Conservation (phyloP, 1,284 basidiomycete genomes). For the Sphaerobolus stellatus region DNA sequence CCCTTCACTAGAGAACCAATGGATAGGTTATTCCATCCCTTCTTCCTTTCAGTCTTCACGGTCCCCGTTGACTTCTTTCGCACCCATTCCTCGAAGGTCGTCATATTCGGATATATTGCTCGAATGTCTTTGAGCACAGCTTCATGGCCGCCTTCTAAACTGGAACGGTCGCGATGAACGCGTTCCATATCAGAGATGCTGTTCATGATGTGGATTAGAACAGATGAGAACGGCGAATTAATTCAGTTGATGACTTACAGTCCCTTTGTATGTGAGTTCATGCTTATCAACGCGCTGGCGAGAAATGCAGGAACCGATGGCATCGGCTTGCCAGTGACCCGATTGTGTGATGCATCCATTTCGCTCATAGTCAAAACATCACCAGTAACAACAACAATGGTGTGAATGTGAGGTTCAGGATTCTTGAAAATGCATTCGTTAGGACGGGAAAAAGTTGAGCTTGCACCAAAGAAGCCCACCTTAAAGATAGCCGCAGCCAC, state of each 20-base stretch:
- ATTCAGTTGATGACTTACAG: constrained; percentile 27
- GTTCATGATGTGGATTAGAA: background rate
- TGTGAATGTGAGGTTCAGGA: constrained; percentile 24
- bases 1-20: too few relatives aligned
- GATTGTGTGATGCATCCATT: constrained; percentile 30
- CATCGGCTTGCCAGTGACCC: constrained; percentile 32
- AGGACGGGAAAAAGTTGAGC: background rate
- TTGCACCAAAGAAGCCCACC: constrained; percentile 17
- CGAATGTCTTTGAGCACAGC: constrained; percentile 11
- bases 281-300: constrained; percentile 25
- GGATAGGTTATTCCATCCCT: too few relatives aligned
- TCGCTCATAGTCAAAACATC: constrained; percentile 33
- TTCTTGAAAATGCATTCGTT: constrained; percentile 22
- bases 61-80: constrained; percentile 14
- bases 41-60: too few relatives aligned
- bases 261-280: constrained; percentile 33
- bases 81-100: constrained; percentile 34
- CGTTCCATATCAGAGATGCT: constrained; percentile 35
- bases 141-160: constrained; percentile 25
- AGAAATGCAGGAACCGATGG: constrained; percentile 31
- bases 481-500: constrained; percentile 36
- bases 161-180: constrained; percentile 23
- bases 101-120: constrained; percentile 31
- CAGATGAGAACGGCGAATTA: background rate
- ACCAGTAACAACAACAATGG: constrained; percentile 33